Evolutionary conservation across 148 eudicot species (phyloP), one percentile per base, ranked within the genome.

Genomic region (Vaccinium macrocarpon): DNA sequence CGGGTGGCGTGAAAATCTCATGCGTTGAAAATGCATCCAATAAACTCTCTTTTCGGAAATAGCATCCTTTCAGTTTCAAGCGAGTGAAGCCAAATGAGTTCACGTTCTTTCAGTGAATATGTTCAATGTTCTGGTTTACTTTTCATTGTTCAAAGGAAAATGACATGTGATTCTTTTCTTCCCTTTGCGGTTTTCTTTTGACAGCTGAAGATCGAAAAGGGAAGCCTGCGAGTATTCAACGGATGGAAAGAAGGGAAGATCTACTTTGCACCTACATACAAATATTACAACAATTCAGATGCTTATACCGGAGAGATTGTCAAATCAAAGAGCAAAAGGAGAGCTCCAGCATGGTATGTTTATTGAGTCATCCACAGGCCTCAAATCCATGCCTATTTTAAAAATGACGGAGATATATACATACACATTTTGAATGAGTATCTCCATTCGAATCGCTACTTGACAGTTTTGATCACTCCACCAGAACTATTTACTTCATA

Each of bases 211-310:
- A 92, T 90, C 4, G 95, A 93, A 84, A 84, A 91, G 88, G 75
- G 91, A 90, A 86, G 90, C 90, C 21, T 92, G 93, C 51, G 95
- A 86, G 93, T 91, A n/a, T 92, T 93, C 86, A 86, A 84, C 46
- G 97, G 97, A 59, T 92, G 97, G 97, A 84, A 89, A 88, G 97
- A 93, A 88, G 95, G 95, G 56, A 88, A 85, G 19, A 91, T 92
- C 32, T 87, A 84, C 71, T 93, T 93, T 53, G 90, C 93, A 18
- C 97, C 97, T 15, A 93, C 97, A 0, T 93, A 92, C 76, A 93
- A 93, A 81, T 93, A 92, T 57, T 92, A 90, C 75, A 83, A 83
- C 82, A 90, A 93, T 82, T 92, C 95, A 1, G 91, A 93, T 82
- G 85, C 83, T 21, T 93, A 90, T 80, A 82, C 90, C 13, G 93